Conservation (phyloP, 148 eudicot genomes). For the Polygonum maritimum region DNA sequence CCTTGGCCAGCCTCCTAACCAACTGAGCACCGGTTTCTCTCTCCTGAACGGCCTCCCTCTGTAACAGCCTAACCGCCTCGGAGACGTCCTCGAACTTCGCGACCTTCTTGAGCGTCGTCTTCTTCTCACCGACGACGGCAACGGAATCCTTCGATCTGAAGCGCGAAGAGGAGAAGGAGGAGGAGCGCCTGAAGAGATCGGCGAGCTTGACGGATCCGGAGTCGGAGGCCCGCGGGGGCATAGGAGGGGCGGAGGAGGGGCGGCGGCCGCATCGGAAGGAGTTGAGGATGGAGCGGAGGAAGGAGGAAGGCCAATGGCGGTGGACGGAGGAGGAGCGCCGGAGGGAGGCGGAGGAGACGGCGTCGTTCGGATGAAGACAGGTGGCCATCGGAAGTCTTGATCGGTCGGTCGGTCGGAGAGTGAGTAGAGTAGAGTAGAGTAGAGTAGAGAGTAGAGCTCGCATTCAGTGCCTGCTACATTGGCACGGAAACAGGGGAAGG, state of each 20-base stretch:
- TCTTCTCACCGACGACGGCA: conserved; percentile 15
- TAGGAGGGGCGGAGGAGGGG: neutral
- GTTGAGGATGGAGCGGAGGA: conserved; percentile 43
- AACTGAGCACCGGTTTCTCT: conserved; percentile 39
- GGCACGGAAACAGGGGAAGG: conserved; percentile 3
- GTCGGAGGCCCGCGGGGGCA: neutral
- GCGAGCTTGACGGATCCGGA: conserved; percentile 16
- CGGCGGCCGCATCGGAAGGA: conserved; percentile 43
- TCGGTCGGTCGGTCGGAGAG: too few relatives aligned
- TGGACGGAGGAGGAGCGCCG: conserved; percentile 1
- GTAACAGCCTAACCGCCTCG: conserved; percentile 39
- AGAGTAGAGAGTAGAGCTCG: too few relatives aligned
- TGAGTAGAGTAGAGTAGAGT: too few relatives aligned
- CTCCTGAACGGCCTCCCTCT: conserved; percentile 26
- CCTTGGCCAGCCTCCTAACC: conserved; percentile 62
- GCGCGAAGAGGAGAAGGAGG: conserved; percentile 26
- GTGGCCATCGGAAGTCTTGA: neutral
- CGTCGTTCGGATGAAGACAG: neutral
- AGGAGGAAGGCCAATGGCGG: conserved; percentile 11
- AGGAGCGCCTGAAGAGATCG: conserved; percentile 41
- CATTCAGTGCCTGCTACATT: neutral
- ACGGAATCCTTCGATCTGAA: neutral
- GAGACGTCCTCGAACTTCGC: conserved; percentile 49
- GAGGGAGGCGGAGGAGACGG: neutral
- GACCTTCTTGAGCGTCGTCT: conserved; percentile 21